Evolutionary conservation across 2,329 filamentous ascomycete species (phyloP).

Genomic region (Periconia digitata): DNA sequence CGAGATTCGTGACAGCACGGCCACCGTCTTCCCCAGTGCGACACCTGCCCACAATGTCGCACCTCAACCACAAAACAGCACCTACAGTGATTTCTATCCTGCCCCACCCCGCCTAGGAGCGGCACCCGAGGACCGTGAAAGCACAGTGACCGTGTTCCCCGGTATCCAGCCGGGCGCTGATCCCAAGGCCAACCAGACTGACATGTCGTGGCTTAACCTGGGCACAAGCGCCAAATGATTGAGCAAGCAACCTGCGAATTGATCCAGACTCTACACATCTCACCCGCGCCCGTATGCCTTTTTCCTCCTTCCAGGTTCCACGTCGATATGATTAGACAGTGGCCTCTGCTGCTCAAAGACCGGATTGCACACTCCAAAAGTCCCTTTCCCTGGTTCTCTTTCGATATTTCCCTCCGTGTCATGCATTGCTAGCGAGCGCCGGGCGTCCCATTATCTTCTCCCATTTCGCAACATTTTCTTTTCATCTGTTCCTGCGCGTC

Average conservation of each 20-base stretch:
- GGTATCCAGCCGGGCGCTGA: constrained; percentile 20
- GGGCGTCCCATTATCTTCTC: constrained; percentile 14
- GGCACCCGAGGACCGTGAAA: constrained; percentile 63
- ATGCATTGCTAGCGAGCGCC: constrained; percentile 21
- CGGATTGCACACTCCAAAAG: background rate
- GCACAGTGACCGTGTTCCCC: constrained; percentile 45
- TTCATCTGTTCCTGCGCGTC: constrained; percentile 3
- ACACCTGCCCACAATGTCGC: background rate
- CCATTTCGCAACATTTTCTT: constrained; percentile 12
- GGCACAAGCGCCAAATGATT: constrained; percentile 45
- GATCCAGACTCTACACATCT: background rate
- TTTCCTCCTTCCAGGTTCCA: constrained; percentile 5
- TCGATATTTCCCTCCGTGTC: constrained; percentile 8
- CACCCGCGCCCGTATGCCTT: background rate
- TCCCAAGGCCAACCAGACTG: constrained; percentile 45
- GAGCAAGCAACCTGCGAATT: constrained; percentile 11
- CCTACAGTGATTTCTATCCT: constrained; percentile 53
- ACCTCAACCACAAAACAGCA: constrained; percentile 32
- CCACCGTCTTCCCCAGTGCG: constrained; percentile 28
- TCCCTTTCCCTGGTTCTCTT: constrained; percentile 1
- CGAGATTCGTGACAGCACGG: constrained; percentile 64
- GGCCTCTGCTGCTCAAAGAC: background rate
- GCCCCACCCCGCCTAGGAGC: constrained; percentile 52
- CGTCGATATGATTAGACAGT: background rate
- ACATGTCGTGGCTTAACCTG: constrained; percentile 82